Conservation (phyloP, 345 rosid species). For the Hirschfeldia incana region DNA sequence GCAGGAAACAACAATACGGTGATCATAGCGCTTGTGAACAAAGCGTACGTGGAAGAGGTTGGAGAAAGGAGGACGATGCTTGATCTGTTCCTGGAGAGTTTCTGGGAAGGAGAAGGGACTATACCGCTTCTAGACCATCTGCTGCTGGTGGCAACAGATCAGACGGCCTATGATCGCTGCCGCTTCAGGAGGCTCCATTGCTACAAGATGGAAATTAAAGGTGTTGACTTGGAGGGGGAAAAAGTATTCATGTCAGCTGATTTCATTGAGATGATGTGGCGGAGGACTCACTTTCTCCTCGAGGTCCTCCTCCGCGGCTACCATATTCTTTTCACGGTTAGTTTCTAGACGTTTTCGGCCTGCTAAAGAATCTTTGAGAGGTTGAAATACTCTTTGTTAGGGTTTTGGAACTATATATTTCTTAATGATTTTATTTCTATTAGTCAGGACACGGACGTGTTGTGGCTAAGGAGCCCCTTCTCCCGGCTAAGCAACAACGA, state of each 20-base stretch:
- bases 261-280: slow-evolving; percentile 88
- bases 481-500: slow-evolving; percentile 37
- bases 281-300: slow-evolving; percentile 58
- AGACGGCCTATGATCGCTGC: slow-evolving; percentile 66
- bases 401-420: neutral
- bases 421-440: neutral
- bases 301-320: slow-evolving; percentile 69
- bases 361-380: neutral
- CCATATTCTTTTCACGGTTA: slow-evolving; percentile 71
- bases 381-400: neutral
- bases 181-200: slow-evolving; percentile 64
- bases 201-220: slow-evolving; percentile 57
- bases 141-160: slow-evolving; percentile 64
- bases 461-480: slow-evolving; percentile 80
- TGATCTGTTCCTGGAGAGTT: slow-evolving; percentile 68
- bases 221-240: slow-evolving; percentile 52
- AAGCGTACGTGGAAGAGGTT: slow-evolving; percentile 62
- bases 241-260: slow-evolving; percentile 66
- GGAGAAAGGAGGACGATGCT: slow-evolving; percentile 54
- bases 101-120: slow-evolving; percentile 76
- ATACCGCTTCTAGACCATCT: slow-evolving; percentile 53
- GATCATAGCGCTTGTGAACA: slow-evolving; percentile 63
- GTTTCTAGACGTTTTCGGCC: neutral
- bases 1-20: slow-evolving; percentile 60
- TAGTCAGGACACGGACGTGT: slow-evolving; percentile 67